Base-by-base conservation (phyloP, 768 basidiomycete genomes). In the Rubroboletus pulcherrimus region DNA sequence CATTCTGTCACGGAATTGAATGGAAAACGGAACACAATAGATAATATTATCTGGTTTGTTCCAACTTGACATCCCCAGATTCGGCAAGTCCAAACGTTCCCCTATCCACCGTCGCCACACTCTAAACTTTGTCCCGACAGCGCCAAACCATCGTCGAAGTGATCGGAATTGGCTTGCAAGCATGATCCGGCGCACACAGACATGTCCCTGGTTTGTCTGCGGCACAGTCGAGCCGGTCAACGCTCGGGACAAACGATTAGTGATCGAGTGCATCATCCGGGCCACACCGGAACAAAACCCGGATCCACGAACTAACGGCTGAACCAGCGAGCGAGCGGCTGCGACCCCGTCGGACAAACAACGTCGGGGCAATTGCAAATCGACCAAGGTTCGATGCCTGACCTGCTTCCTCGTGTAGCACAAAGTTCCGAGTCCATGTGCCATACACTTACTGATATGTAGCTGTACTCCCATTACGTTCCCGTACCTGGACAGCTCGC, bases 291-390 rank as follows among this genome's bases (percentile, higher is more conserved):
- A 42, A 33, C 54, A 41, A 56, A 24, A 14, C 34, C 29, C 14
- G 63, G 61, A 49, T 54, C 48, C 43, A 60, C 12, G 45, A 49
- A 47, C 66, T 65, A 44, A 63, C 15, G 7, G 60, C 41, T 49
- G 60, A 59, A 48, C 67, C 59, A 49, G 49, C 44, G 19, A 43
- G 26, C 24, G 26, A 26, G 3, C 26, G 5, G 26, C 26, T 26
- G 26, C 24, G 31, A 64, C 17, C 72, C 73, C 35, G 71, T 74
- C 17, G 80, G 78, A 65, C 74, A 71, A 8, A 73, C 70, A 17
- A 64, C 68, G 1, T 67, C 67, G 5, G 77, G 71, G 50, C 73
- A 77, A 62, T 47, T 39, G 61, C 29, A 10, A 41, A 45, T 78
- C 76, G 15, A 70, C 53, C 14, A 75, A 75, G 60, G 54, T 77